Evolutionary conservation across 2,329 filamentous ascomycete genomes (phyloP).

Genomic region (Paecilomyces variotii): DNA sequence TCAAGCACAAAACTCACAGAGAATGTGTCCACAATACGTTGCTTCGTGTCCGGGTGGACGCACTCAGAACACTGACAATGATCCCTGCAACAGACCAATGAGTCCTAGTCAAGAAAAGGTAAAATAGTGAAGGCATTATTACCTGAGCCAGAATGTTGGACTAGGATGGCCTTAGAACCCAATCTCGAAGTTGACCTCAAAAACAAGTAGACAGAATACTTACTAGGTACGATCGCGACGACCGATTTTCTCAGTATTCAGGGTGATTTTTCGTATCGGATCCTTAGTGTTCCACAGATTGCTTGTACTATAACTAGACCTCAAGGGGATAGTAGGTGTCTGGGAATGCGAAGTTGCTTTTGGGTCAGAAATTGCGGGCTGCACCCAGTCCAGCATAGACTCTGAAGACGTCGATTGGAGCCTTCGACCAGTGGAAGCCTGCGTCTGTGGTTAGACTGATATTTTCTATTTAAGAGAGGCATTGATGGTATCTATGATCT

Average conservation of each 20-base stretch:
- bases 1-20: constrained; percentile 36
- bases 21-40: constrained; percentile 62
- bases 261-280: background rate
- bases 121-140: background rate
- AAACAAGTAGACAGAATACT: background rate
- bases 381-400: background rate
- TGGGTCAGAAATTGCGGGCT: background rate
- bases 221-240: background rate
- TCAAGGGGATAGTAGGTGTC: background rate
- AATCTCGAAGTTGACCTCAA: background rate
- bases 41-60: constrained; percentile 61
- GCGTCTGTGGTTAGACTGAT: background rate
- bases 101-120: background rate
- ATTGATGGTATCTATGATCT: background rate
- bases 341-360: background rate
- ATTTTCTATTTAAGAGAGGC: background rate
- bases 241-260: background rate
- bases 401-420: background rate
- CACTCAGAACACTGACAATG: constrained; percentile 64
- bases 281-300: background rate
- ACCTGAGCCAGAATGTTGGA: constrained; percentile 1
- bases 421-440: background rate
- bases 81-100: constrained; percentile 43
- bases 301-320: background rate
- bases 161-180: background rate